phyloP scores from a whole-genome alignment of 208 protist genomes.

The Trypanosoma conorhini region DNA sequence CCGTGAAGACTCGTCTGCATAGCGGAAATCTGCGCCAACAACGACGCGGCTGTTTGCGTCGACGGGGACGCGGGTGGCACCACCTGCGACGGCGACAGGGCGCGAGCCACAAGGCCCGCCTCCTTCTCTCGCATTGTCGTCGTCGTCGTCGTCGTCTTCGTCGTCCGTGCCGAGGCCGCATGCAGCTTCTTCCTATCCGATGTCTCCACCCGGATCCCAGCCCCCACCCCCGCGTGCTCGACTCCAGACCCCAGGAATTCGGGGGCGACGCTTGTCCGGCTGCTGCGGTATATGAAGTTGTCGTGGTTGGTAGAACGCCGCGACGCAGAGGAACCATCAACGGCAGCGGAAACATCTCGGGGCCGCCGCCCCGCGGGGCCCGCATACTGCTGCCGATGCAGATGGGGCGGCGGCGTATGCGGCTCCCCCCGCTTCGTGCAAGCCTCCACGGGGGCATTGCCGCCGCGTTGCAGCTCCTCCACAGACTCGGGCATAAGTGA shows the following conservation, averaged over 20 bases:
- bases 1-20: background rate
- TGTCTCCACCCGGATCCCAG: background rate
- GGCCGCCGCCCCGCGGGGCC: background rate
- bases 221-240: background rate
- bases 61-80: background rate
- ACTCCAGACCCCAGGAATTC: background rate
- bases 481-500: constrained; percentile 49
- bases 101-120: background rate
- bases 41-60: background rate
- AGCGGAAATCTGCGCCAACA: constrained; percentile 9
- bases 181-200: background rate
- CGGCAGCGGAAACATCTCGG: background rate
- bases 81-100: background rate
- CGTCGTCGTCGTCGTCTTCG: background rate
- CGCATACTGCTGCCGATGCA: background rate
- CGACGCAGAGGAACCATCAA: background rate
- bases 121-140: background rate
- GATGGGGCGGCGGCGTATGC: background rate
- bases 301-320: background rate
- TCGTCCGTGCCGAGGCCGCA: background rate
- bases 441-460: background rate
- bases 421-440: background rate
- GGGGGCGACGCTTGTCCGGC: background rate
- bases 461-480: constrained; percentile 14
- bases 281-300: background rate